These are phyloP conservation scores for Sarcodon sp. DNA, from an alignment of 768 basidiomycete species.

Conservation along the genomic window DNA sequence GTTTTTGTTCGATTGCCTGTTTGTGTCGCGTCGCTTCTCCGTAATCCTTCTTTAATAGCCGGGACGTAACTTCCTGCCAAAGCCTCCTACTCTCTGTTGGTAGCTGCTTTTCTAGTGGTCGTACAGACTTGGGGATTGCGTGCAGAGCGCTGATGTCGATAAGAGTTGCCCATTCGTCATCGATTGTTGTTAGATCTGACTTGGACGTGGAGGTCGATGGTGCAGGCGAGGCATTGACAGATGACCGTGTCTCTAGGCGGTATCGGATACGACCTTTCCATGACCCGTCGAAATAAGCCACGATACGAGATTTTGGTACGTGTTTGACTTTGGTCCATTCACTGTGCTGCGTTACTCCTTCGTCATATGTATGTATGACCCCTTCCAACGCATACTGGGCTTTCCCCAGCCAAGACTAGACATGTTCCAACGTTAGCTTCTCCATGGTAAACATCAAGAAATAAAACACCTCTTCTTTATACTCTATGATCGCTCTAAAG, in stretches of 20 bases:
- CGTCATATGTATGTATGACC: constrained; percentile 73
- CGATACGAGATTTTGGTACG: constrained; percentile 65
- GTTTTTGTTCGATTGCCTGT: constrained; percentile 83
- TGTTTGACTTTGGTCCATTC: constrained; percentile 85
- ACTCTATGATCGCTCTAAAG: constrained; percentile 79
- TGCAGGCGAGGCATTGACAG: neutral
- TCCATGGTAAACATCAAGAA: neutral
- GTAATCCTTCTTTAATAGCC: constrained; percentile 74
- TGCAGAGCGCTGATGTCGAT: constrained; percentile 65
- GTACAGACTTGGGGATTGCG: constrained; percentile 72
- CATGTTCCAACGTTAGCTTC: constrained; percentile 9
- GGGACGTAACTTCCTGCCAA: constrained; percentile 76
- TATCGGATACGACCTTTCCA: constrained; percentile 82
- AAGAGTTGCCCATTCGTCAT: constrained; percentile 49
- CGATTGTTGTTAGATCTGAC: constrained; percentile 17
- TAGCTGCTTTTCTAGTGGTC: constrained; percentile 70
- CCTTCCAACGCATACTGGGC: constrained; percentile 82
- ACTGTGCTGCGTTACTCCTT: constrained; percentile 44
- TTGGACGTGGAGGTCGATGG: constrained; percentile 1
- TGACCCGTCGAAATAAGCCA: constrained; percentile 77
- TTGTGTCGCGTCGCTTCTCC: constrained; percentile 88
- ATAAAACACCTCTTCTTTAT: constrained; percentile 81
- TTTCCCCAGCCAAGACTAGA: constrained; percentile 75
- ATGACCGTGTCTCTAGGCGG: constrained; percentile 33
- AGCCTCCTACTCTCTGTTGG: constrained; percentile 74